Evolutionary conservation across 2,329 filamentous ascomycete genomes (phyloP).

Genomic region (Aspergillus fructus): DNA sequence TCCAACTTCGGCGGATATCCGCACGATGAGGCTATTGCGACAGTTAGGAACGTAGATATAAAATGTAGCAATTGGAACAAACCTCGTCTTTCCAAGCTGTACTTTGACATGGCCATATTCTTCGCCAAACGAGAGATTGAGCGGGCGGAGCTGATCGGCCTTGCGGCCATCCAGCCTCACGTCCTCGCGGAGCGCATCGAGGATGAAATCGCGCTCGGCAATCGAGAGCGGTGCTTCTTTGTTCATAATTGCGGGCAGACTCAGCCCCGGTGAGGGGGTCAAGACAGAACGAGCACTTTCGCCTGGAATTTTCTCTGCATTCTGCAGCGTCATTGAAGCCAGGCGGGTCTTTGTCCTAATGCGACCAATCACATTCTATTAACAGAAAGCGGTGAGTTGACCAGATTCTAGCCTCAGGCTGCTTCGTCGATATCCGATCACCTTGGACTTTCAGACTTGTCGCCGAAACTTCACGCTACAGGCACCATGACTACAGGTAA

Average conservation of each 20-base stretch:
- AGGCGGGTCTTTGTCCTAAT: slow-evolving; percentile 13
- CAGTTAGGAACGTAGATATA: not conserved
- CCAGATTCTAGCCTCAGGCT: slow-evolving; percentile 16
- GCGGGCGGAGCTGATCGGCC: slow-evolving; percentile 74
- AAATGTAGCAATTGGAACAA: slow-evolving; percentile 20
- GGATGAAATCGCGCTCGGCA: slow-evolving; percentile 83
- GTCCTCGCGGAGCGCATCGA: slow-evolving; percentile 76
- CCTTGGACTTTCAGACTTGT: not conserved
- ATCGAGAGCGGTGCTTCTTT: slow-evolving; percentile 87
- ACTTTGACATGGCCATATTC: slow-evolving; percentile 90
- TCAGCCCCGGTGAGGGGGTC: slow-evolving; percentile 24
- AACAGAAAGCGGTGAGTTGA: slow-evolving; percentile 7
- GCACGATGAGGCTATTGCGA: slow-evolving; percentile 55
- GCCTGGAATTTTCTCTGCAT: slow-evolving; percentile 19
- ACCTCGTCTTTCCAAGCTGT: slow-evolving; percentile 87
- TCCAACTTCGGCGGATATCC: slow-evolving; percentile 84
- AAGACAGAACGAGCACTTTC: slow-evolving; percentile 16
- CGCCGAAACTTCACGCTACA: slow-evolving; percentile 3
- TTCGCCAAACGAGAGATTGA: slow-evolving; percentile 80
- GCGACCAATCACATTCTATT: slow-evolving; percentile 7
- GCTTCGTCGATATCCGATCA: not conserved
- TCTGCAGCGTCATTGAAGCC: slow-evolving; percentile 20
- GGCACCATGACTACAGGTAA: slow-evolving; percentile 45
- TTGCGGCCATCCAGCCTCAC: slow-evolving; percentile 80
- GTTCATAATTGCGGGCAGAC: slow-evolving; percentile 64